Evolutionary conservation across 495 filamentous ascomycete species (phyloP).

Genomic region (Podospora didyma): DNA sequence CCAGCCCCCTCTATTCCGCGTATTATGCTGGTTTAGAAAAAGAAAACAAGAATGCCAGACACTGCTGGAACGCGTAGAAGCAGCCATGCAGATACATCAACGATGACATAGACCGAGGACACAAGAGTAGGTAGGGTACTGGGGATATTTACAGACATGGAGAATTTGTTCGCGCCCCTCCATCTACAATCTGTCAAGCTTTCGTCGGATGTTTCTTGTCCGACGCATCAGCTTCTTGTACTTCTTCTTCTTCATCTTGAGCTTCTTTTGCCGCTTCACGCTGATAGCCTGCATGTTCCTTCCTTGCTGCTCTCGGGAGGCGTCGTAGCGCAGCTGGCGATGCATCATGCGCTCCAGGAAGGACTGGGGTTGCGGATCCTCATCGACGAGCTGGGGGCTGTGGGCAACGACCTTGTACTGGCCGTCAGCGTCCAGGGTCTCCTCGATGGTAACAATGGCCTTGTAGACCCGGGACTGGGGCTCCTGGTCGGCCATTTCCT

Average conservation of each 20-base stretch:
- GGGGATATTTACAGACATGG: slow-evolving; percentile 22
- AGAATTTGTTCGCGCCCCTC: not conserved
- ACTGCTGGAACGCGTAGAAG: not conserved
- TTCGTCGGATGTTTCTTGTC: slow-evolving; percentile 85
- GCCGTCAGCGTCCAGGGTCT: slow-evolving; percentile 67
- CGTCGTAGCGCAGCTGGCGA: slow-evolving; percentile 47
- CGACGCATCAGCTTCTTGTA: slow-evolving; percentile 97
- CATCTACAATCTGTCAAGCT: slow-evolving; percentile 62
- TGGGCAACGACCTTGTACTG: slow-evolving; percentile 54
- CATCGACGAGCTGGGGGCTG: slow-evolving; percentile 46
- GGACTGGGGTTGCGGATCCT: slow-evolving; percentile 31
- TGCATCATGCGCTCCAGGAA: slow-evolving; percentile 50
- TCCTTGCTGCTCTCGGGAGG: slow-evolving; percentile 34
- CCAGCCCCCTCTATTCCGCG: not conserved
- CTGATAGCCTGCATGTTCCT: slow-evolving; percentile 64
- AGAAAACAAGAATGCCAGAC: not conserved
- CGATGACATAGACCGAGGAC: not conserved
- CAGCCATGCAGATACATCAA: not conserved
- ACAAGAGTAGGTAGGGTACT: not conserved
- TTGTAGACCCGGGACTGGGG: slow-evolving; percentile 63
- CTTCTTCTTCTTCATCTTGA: slow-evolving; percentile 96
- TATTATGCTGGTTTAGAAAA: slow-evolving; percentile 1
- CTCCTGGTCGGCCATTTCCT: slow-evolving; percentile 31
- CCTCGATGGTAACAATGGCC: slow-evolving; percentile 76
- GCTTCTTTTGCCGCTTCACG: slow-evolving; percentile 95